A percentile compares a stretch with the other conserved stretches of the same genome.
These are phyloP conservation scores for Plasmopara halstedii DNA, from an alignment of 352 stramenopile genomes.

Conservation along the genomic window DNA sequence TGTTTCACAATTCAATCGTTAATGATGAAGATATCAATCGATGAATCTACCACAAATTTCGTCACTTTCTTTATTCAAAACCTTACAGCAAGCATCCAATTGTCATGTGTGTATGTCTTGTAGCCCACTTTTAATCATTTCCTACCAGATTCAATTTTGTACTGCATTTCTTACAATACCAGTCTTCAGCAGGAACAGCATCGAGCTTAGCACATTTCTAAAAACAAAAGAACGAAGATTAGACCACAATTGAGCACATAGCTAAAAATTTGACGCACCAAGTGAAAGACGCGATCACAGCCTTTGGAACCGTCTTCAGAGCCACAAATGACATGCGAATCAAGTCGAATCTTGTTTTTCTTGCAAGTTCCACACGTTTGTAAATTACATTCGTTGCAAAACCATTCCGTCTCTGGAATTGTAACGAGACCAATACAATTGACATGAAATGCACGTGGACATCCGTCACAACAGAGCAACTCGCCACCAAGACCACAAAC, in stretches of 20 bases:
- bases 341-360: constrained; percentile 84
- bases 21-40: too few species aligned
- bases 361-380: constrained; percentile 77
- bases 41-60: too few species aligned
- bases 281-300: constrained; percentile 83
- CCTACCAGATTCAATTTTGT: too few species aligned
- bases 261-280: constrained; percentile 36
- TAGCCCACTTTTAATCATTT: too few species aligned
- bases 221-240: not conserved
- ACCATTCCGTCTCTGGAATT: constrained; percentile 79
- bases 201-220: too few species aligned
- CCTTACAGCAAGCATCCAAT: too few species aligned
- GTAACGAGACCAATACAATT: constrained; percentile 68
- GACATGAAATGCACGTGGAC: constrained; percentile 87
- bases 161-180: too few species aligned
- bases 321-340: constrained; percentile 86
- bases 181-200: too few species aligned
- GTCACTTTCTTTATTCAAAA: too few species aligned
- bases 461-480: constrained; percentile 88
- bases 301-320: constrained; percentile 81
- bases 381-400: constrained; percentile 81
- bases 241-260: not conserved
- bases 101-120: too few species aligned
- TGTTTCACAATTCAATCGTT: too few species aligned
- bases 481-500: constrained; percentile 81